These are phyloP conservation scores for Hypholoma fasciculare DNA, from an alignment of 768 basidiomycete species.

Conservation along the genomic window DNA sequence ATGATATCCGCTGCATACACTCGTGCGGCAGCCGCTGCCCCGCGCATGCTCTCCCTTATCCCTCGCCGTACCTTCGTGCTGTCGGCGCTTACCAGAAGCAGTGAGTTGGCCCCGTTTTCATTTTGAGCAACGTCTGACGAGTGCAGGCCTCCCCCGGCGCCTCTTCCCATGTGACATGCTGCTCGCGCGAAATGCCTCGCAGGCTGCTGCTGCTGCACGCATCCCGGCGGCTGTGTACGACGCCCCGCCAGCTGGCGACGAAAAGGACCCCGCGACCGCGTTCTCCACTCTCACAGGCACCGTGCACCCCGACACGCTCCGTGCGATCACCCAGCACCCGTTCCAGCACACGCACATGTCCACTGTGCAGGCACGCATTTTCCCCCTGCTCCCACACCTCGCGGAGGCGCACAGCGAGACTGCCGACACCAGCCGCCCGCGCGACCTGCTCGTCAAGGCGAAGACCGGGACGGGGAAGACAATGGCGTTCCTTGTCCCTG, in stretches of 20 bases:
- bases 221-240: background rate
- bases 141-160: constrained; percentile 15
- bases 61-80: constrained; percentile 22
- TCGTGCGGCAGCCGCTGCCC: background rate
- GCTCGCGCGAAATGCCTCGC: constrained; percentile 8
- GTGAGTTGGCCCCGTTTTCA: constrained; percentile 1
- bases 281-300: constrained; percentile 35
- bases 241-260: background rate
- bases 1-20: background rate
- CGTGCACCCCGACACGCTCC: constrained; percentile 43
- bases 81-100: constrained; percentile 16
- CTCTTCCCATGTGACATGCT: constrained; percentile 17
- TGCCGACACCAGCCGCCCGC: constrained; percentile 22
- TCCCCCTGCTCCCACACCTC: constrained; percentile 73
- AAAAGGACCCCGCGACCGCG: constrained; percentile 11
- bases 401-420: constrained; percentile 46
- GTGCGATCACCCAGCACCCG: constrained; percentile 46
- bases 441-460: constrained; percentile 84
- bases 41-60: constrained; percentile 10
- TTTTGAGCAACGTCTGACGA: background rate
- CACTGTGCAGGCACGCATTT: constrained; percentile 78
- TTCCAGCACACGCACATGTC: constrained; percentile 65
- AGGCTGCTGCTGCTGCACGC: constrained; percentile 1
- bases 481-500: constrained; percentile 84
- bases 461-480: constrained; percentile 93